phyloP scores from a whole-genome alignment of 345 rosid genomes.

The Pistacia vera region DNA sequence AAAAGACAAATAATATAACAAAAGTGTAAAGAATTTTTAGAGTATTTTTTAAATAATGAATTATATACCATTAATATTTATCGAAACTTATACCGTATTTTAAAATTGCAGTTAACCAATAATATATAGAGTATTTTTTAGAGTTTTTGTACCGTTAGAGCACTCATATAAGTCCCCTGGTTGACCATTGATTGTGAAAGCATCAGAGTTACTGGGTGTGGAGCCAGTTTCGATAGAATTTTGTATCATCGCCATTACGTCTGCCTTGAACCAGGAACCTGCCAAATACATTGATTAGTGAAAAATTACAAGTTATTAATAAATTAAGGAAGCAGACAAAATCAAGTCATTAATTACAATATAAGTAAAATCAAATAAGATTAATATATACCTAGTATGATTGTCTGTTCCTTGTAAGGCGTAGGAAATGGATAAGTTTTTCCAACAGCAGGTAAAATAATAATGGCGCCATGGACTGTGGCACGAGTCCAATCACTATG shows the following conservation, averaged over 20 bases:
- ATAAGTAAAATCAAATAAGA: background rate
- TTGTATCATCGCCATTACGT: constrained; percentile 10
- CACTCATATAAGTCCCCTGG: constrained; percentile 29
- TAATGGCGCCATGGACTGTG: background rate
- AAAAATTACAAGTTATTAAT: background rate
- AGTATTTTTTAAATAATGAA: too few relatives aligned
- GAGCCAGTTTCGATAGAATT: constrained; percentile 5
- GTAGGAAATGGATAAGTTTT: constrained; percentile 11
- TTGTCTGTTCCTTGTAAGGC: constrained; percentile 10
- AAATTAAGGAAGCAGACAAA: background rate
- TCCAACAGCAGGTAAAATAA: constrained; percentile 13
- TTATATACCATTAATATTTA: too few relatives aligned
- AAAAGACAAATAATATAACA: too few relatives aligned
- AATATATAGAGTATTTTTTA: background rate
- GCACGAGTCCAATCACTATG: background rate
- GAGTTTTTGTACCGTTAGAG: constrained; percentile 9
- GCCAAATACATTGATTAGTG: background rate
- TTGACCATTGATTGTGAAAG: constrained; percentile 38
- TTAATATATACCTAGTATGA: constrained; percentile 14
- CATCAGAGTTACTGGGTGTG: constrained; percentile 24
- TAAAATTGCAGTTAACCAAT: too few relatives aligned
- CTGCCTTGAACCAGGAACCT: constrained; percentile 30
- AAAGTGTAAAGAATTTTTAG: too few relatives aligned
- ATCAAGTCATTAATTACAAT: background rate
- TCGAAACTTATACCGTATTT: too few relatives aligned